Evolutionary conservation across 73 alveolate species (phyloP), one percentile per base, ranked within the genome.

Genomic region (Halteria grandinella): DNA sequence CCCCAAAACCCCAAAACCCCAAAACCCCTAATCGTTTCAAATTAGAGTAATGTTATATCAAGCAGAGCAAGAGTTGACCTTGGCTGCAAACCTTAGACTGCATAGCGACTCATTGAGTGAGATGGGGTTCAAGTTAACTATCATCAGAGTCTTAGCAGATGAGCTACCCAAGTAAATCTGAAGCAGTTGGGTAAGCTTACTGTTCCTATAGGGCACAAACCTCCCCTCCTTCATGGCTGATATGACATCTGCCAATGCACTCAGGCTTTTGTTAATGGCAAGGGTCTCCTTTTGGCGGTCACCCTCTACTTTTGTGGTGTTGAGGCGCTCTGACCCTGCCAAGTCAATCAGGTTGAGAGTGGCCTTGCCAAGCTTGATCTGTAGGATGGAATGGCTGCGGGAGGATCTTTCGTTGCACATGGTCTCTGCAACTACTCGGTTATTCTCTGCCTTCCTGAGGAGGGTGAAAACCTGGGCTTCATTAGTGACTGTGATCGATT

Each of bases 251-350:
- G 90, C 95, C 75, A 93, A 55, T 41, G 90, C 88, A 15, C 92
- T 86, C 85, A 93, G 75, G 63, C 93, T 76, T 21, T 90, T 86
- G 89, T 93, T 93, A 45, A 93, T 93, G 57, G 86, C 89, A 40
- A 71, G 78, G 0, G 98, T 86, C 62, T 93, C 98, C 55, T 66
- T 76, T 55, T 83, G 63, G 64, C 86, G 55, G 43, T 64, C 86
- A 33, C 94, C 97, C 51, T 83, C 85, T 34, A 89, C 96, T 23
- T 90, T 84, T 1, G 94, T 49, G 75, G 79, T 55, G 70, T 89
- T 90, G 12, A 86, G 85, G 36, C 97, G 75, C 75, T 93, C 98
- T 28, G 95, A 83, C 0, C 98, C 98, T 0, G 98, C 98, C 49
- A 92, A 57, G 62, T 92, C 98, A 2, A 93, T 82, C 69, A 93